These are phyloP conservation scores for Eragrostis curvula DNA, from an alignment of 176 grass and related monocot genomes.

Conservation along the genomic window DNA sequence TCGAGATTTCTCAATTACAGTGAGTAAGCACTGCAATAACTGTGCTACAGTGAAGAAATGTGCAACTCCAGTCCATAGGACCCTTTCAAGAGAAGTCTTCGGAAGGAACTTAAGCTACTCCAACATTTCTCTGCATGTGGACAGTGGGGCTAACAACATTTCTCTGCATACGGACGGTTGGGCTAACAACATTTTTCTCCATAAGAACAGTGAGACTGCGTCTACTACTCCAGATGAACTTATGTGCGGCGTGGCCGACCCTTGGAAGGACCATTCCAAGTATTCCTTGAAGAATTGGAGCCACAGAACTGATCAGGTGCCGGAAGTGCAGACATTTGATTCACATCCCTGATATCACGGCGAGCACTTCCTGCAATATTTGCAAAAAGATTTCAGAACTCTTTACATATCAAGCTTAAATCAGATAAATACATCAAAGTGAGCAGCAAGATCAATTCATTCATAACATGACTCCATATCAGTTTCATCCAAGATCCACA, in stretches of 20 bases:
- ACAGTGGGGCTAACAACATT: too few species aligned
- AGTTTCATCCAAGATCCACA: background rate
- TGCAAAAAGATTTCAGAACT: background rate
- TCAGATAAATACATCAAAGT: background rate
- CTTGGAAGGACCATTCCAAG: slow-evolving; percentile 3
- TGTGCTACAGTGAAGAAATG: background rate
- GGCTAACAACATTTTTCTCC: background rate
- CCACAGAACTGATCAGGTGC: slow-evolving; percentile 33
- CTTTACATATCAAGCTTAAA: slow-evolving; percentile 26
- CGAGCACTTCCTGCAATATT: slow-evolving; percentile 33
- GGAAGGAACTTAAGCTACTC: background rate
- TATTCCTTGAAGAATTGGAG: slow-evolving; percentile 24
- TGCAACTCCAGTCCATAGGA: too few species aligned
- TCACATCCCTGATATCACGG: background rate
- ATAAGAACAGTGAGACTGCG: background rate
- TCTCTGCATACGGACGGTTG: too few species aligned
- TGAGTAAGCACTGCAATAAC: background rate
- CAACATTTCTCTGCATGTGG: too few species aligned
- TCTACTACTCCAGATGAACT: slow-evolving; percentile 23
- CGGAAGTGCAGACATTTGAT: slow-evolving; percentile 45
- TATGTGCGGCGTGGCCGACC: background rate
- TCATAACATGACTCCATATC: background rate
- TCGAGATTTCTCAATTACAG: background rate
- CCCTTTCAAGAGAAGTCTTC: background rate
- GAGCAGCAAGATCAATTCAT: background rate